Conservation (phyloP, 306 rosid genomes). For the Castanopsis chinensis region DNA sequence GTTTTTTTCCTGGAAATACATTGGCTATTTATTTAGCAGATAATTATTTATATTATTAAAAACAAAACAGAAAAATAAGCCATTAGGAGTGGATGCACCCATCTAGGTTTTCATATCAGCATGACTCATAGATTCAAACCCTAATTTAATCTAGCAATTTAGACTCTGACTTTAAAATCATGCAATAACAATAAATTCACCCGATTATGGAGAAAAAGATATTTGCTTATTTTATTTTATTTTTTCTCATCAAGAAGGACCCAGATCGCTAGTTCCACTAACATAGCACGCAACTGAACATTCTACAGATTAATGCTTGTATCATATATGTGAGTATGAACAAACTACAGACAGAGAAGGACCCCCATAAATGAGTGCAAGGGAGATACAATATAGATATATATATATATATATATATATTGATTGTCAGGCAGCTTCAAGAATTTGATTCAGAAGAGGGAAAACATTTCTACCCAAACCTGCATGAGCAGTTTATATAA, state of each 20-base stretch:
- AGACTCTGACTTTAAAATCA: neutral
- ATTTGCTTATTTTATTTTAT: neutral
- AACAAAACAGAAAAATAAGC: neutral
- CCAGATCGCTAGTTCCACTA: too few species aligned
- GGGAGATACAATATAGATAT: neutral
- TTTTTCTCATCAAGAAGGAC: neutral
- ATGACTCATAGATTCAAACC: conserved; percentile 6
- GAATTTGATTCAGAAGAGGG: neutral
- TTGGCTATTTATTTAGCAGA: conserved; percentile 8
- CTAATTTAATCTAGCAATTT: neutral
- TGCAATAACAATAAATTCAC: neutral
- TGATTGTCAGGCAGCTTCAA: neutral
- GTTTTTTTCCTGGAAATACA: conserved; percentile 54
- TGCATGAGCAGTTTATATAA: neutral
- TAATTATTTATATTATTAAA: neutral
- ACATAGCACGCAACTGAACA: too few species aligned
- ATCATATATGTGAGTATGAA: too few species aligned
- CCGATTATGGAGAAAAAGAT: neutral
- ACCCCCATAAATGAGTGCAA: neutral
- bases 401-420: neutral
- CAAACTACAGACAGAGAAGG: too few species aligned
- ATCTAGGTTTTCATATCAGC: neutral
- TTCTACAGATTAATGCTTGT: too few species aligned
- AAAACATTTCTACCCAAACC: neutral
- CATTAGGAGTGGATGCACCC: too few species aligned